These are phyloP conservation scores for Coprinopsis sp. DNA, from an alignment of 768 basidiomycete genomes.

Conservation along the genomic window DNA sequence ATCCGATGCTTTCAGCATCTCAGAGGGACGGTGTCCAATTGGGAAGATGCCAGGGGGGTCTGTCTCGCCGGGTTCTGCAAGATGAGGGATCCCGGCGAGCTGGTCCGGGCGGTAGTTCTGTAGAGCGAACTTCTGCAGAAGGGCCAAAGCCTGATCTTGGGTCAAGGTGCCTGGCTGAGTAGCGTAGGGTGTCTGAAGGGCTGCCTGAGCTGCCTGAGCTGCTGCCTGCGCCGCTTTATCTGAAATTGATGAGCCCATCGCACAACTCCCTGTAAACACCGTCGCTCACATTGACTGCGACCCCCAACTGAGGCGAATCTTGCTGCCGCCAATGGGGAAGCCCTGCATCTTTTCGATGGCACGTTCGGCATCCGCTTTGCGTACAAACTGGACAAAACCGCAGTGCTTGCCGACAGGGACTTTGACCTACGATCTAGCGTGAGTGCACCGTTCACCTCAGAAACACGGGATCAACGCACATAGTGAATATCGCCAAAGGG, in stretches of 20 bases:
- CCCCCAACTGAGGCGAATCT: constrained; percentile 93
- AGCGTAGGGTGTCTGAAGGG: constrained; percentile 45
- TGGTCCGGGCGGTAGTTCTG: constrained; percentile 28
- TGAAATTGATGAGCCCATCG: constrained; percentile 22
- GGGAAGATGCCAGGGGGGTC: constrained; percentile 6
- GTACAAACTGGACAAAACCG: constrained; percentile 93
- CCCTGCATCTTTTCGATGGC: constrained; percentile 98
- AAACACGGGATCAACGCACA: constrained; percentile 42
- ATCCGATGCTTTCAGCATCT: too few relatives aligned
- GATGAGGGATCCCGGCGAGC: not conserved
- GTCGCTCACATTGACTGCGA: constrained; percentile 80
- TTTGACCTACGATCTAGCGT: constrained; percentile 59
- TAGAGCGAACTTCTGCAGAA: constrained; percentile 52
- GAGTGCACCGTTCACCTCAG: constrained; percentile 8
- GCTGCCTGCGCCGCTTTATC: constrained; percentile 91
- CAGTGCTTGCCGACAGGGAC: constrained; percentile 96
- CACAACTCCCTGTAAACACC: not conserved
- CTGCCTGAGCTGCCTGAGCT: constrained; percentile 76
- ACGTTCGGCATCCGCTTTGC: constrained; percentile 85
- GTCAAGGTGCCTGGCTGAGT: constrained; percentile 34
- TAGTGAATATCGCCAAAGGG: constrained; percentile 95
- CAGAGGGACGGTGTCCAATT: too few relatives aligned
- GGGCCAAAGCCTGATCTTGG: constrained; percentile 58
- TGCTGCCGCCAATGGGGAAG: constrained; percentile 88
- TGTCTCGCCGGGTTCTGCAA: constrained; percentile 8